phyloP scores from a whole-genome alignment of 2,329 filamentous ascomycete species.

The Thielaviopsis ethacetica region DNA sequence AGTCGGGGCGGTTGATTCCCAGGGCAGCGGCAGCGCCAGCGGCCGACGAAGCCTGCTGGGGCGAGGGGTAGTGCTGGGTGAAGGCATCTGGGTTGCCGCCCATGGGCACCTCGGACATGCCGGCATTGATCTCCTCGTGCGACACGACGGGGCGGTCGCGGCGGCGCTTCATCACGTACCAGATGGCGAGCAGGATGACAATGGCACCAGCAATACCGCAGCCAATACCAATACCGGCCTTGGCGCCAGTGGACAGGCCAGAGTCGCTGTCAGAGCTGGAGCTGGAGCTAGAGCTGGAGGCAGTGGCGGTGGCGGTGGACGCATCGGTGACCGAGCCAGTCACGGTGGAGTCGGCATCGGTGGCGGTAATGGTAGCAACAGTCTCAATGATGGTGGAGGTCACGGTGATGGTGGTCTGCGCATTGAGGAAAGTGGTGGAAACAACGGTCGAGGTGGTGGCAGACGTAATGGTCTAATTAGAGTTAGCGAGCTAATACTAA shows the following conservation, averaged over 20 bases:
- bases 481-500: not conserved
- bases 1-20: constrained; percentile 14
- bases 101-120: constrained; percentile 26
- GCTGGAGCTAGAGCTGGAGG: constrained; percentile 16
- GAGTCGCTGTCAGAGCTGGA: constrained; percentile 11
- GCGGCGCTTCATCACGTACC: constrained; percentile 14
- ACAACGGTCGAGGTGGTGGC: constrained; percentile 16
- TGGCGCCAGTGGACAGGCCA: constrained; percentile 25
- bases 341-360: constrained; percentile 13
- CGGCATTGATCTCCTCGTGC: constrained; percentile 25
- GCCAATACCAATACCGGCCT: constrained; percentile 28
- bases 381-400: constrained; percentile 23
- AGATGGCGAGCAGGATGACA: constrained; percentile 14
- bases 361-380: constrained; percentile 15
- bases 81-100: constrained; percentile 16
- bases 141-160: constrained; percentile 13
- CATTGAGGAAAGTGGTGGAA: constrained; percentile 16
- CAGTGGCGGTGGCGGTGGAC: constrained; percentile 14
- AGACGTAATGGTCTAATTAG: constrained; percentile 12
- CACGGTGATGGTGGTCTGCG: constrained; percentile 22
- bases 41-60: constrained; percentile 2
- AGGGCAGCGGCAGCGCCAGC: constrained; percentile 9
- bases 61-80: constrained; percentile 19
- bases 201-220: constrained; percentile 22
- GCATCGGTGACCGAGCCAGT: constrained; percentile 16